phyloP scores from a whole-genome alignment of 805 yeast species.

The Sugiyamaella qingdaonensis region DNA sequence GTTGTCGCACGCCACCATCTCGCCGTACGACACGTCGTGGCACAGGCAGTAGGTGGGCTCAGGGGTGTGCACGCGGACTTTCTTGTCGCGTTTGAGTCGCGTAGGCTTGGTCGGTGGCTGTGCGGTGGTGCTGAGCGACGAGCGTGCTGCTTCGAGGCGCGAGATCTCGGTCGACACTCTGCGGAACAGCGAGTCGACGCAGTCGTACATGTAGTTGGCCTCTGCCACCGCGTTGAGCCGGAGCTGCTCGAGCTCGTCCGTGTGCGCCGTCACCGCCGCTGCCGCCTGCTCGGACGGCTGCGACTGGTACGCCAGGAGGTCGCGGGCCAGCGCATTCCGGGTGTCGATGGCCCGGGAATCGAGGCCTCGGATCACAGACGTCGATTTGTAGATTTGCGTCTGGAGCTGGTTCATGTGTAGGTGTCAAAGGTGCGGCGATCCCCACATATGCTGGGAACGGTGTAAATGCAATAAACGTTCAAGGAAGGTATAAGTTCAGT shows the following conservation, averaged over 20 bases:
- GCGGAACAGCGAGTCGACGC: constrained; percentile 11
- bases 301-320: neutral
- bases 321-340: neutral
- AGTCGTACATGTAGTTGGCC: constrained; percentile 14
- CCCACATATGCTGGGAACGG: too few relatives aligned
- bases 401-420: neutral
- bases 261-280: neutral
- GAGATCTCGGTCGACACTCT: constrained; percentile 8
- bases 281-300: neutral
- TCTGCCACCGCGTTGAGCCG: constrained; percentile 13
- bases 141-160: constrained; percentile 9
- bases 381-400: neutral
- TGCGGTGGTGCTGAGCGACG: neutral
- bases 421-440: too few relatives aligned
- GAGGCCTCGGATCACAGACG: neutral
- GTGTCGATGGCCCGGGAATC: neutral
- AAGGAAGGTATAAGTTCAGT: too few relatives aligned
- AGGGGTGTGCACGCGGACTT: neutral
- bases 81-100: neutral
- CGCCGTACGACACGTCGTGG: constrained; percentile 50
- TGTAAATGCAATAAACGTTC: too few relatives aligned
- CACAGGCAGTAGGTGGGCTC: constrained; percentile 44
- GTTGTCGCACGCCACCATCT: constrained; percentile 90
- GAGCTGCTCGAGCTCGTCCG: neutral
- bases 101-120: neutral